Evolutionary conservation across 2,329 filamentous ascomycete species (phyloP).

Genomic region (Fusarium nisikadoi): DNA sequence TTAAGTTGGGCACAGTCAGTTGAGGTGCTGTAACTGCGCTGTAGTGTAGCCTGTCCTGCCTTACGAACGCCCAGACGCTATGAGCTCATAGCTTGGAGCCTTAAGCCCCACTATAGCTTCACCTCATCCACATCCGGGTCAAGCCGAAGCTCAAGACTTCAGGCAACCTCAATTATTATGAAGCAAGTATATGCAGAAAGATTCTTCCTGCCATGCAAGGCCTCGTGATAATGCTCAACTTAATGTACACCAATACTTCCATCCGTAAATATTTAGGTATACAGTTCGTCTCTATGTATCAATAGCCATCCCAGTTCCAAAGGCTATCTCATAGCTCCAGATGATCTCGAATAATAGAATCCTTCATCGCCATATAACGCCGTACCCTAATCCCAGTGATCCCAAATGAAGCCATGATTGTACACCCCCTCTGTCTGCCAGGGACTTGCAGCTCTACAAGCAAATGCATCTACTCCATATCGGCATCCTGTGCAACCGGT

Average conservation of each 20-base stretch:
- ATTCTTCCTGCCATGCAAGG: neutral
- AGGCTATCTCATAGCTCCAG: conserved; percentile 47
- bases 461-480: conserved; percentile 52
- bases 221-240: neutral
- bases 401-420: conserved; percentile 13
- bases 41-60: neutral
- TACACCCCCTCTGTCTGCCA: conserved; percentile 25
- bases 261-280: conserved; percentile 3
- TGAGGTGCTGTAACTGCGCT: neutral
- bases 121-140: conserved; percentile 13
- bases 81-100: conserved; percentile 37
- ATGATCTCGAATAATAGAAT: conserved; percentile 43
- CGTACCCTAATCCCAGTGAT: conserved; percentile 42
- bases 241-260: neutral
- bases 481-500: conserved; percentile 55
- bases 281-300: conserved; percentile 19
- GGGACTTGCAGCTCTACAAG: neutral
- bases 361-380: conserved; percentile 53
- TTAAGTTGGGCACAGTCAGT: neutral
- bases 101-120: conserved; percentile 37
- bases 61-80: conserved; percentile 27
- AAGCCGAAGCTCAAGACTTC: conserved; percentile 7
- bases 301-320: conserved; percentile 11
- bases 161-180: conserved; percentile 3
- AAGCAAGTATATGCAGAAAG: neutral